Percentiles rank a stretch among this genome's conserved stretches.
Conservation (phyloP, 306 rosid genomes). For the Cicer arietinum region DNA sequence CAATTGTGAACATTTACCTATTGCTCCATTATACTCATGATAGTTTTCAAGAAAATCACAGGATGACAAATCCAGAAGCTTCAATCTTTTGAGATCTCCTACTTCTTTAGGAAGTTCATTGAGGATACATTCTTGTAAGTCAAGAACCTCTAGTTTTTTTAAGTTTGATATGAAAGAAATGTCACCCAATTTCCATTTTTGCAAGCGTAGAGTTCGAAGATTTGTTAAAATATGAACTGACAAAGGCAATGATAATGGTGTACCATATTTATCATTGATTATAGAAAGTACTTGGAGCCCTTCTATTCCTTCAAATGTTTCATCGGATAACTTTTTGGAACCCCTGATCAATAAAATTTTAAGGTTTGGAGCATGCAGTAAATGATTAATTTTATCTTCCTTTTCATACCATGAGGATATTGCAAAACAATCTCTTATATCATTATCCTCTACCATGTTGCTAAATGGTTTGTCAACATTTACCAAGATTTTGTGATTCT, state of each 20-base stretch:
- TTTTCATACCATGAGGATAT: conserved; percentile 27
- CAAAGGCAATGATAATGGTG: background rate
- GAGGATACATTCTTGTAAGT: background rate
- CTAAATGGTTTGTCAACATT: conserved; percentile 24
- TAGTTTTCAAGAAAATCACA: background rate
- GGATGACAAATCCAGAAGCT: conserved; percentile 21
- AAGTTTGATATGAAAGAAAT: conserved; percentile 14
- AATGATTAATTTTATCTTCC: background rate
- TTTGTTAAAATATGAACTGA: conserved; percentile 21
- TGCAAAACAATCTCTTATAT: conserved; percentile 28
- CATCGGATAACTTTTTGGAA: background rate
- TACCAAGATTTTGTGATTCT: conserved; percentile 15
- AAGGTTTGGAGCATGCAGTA: conserved; percentile 39
- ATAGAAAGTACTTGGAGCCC: conserved; percentile 31
- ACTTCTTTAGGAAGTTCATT: conserved; percentile 27
- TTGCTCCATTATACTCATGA: conserved; percentile 7
- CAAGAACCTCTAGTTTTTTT: conserved; percentile 36
- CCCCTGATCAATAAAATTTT: conserved; percentile 3
- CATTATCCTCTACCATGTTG: background rate
- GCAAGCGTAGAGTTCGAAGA: conserved; percentile 17
- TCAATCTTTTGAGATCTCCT: background rate
- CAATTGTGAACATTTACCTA: conserved; percentile 41
- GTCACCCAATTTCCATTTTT: background rate
- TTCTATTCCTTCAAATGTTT: conserved; percentile 26
- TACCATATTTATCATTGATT: background rate